Percentiles rank a stretch among this genome's conserved stretches.
Evolutionary conservation across 1,284 basidiomycete species (phyloP).

Genomic region (Anthracocystis setariae): DNA sequence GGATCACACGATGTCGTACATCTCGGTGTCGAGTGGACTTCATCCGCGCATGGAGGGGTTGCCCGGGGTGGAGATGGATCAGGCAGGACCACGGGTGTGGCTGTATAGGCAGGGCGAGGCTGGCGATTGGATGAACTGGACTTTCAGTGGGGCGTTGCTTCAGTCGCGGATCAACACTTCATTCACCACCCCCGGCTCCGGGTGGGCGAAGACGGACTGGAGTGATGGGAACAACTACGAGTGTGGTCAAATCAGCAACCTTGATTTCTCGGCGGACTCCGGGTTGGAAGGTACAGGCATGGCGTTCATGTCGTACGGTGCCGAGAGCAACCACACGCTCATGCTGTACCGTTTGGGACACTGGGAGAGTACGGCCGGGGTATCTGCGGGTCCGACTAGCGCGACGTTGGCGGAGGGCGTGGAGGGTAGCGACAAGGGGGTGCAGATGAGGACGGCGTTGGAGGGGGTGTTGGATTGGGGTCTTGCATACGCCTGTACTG

Average conservation of each 20-base stretch:
- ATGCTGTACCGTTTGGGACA: constrained; percentile 36
- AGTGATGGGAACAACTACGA: constrained; percentile 41
- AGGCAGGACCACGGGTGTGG: constrained; percentile 23
- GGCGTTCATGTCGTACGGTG: constrained; percentile 23
- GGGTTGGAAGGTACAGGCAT: constrained; percentile 9
- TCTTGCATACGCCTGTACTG: constrained; percentile 38
- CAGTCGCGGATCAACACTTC: constrained; percentile 22
- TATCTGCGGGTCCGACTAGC: constrained; percentile 6
- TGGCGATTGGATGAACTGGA: constrained; percentile 32
- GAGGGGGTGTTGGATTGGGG: constrained; percentile 34
- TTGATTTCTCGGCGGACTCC: constrained; percentile 22
- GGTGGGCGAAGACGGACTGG: constrained; percentile 20
- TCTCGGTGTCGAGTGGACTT: constrained; percentile 20
- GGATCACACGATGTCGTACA: constrained; percentile 10
- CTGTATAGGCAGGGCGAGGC: constrained; percentile 26
- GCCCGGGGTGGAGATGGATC: constrained; percentile 14
- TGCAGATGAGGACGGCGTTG: constrained; percentile 21
- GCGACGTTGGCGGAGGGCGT: constrained; percentile 16
- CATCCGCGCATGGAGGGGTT: constrained; percentile 13
- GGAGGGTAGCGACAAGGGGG: constrained; percentile 2
- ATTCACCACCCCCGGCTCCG: constrained; percentile 24
- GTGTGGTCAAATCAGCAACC: constrained; percentile 14
- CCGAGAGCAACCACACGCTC: constrained; percentile 32
- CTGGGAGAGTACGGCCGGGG: constrained; percentile 10
- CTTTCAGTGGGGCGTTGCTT: constrained; percentile 21